A percentile compares a stretch with the other conserved stretches of the same genome.
Conservation (phyloP, 768 basidiomycete genomes). For the Tricholoma bakamatsutake region DNA sequence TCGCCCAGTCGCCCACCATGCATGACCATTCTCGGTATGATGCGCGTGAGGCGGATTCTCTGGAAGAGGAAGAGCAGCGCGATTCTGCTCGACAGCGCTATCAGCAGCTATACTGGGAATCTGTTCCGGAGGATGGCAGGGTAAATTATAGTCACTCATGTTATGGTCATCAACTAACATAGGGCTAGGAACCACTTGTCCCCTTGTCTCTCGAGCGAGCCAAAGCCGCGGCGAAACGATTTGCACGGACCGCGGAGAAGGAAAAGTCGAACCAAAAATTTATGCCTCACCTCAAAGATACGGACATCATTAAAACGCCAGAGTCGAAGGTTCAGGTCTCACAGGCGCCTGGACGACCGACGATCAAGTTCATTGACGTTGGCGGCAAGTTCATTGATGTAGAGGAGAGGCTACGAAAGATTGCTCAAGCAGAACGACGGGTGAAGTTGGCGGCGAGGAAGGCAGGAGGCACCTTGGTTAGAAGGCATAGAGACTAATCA, state of each 20-base stretch:
- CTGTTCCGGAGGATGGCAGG: constrained; percentile 59
- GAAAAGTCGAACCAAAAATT: constrained; percentile 34
- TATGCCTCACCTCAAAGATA: constrained; percentile 33
- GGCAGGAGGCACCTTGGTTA: constrained; percentile 11
- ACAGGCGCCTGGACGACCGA: constrained; percentile 40
- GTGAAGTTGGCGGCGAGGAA: constrained; percentile 24
- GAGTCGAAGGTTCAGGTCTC: constrained; percentile 31
- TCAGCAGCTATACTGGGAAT: constrained; percentile 75
- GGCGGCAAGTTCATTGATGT: constrained; percentile 64
- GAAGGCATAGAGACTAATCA: not conserved
- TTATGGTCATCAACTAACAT: not conserved
- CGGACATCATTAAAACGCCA: constrained; percentile 30
- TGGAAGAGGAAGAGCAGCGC: constrained; percentile 51
- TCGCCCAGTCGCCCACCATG: constrained; percentile 23
- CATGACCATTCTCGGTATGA: constrained; percentile 32
- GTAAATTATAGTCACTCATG: constrained; percentile 30
- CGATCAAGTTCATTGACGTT: constrained; percentile 67
- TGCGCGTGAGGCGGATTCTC: constrained; percentile 53
- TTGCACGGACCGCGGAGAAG: constrained; percentile 25
- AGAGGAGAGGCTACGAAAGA: constrained; percentile 44
- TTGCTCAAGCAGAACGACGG: constrained; percentile 44
- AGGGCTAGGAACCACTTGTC: constrained; percentile 54
- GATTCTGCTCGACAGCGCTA: constrained; percentile 57
- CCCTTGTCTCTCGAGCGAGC: constrained; percentile 49
- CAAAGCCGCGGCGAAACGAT: constrained; percentile 31